These are phyloP conservation scores for Cryptococcus sp. DNA, from an alignment of 1,284 basidiomycete genomes.

Conservation along the genomic window DNA sequence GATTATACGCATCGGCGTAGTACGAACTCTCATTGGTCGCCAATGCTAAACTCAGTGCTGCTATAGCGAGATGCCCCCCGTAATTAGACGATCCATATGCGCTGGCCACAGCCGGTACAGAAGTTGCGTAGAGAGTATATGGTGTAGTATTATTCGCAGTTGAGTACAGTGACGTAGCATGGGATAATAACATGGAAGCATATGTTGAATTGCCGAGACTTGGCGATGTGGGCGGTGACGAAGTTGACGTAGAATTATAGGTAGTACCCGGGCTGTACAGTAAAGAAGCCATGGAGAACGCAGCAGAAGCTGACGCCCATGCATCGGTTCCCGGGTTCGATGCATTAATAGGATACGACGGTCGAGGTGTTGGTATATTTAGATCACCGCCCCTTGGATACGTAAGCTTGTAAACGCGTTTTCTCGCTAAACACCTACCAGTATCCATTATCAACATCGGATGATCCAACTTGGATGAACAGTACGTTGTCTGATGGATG, in stretches of 20 bases:
- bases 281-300: constrained; percentile 77
- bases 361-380: constrained; percentile 67
- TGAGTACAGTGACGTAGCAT: constrained; percentile 72
- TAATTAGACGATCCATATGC: constrained; percentile 69
- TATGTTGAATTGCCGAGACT: constrained; percentile 71
- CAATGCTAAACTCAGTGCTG: constrained; percentile 69
- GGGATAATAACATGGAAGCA: constrained; percentile 61
- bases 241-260: constrained; percentile 46
- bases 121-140: constrained; percentile 49
- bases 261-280: constrained; percentile 62
- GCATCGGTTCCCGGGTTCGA: constrained; percentile 81
- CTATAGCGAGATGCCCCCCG: constrained; percentile 53
- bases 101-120: constrained; percentile 58
- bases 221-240: constrained; percentile 55
- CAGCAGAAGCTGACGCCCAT: constrained; percentile 73
- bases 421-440: constrained; percentile 24
- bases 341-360: constrained; percentile 71
- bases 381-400: constrained; percentile 73
- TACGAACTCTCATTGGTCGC: constrained; percentile 61
- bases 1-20: constrained; percentile 62
- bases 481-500: constrained; percentile 70
- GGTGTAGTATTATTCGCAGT: constrained; percentile 57
- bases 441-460: constrained; percentile 67
- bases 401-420: neutral
- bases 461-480: constrained; percentile 70